These are phyloP conservation scores for Triangularia verruculosa DNA, from an alignment of 2,329 filamentous ascomycete genomes.

Conservation along the genomic window DNA sequence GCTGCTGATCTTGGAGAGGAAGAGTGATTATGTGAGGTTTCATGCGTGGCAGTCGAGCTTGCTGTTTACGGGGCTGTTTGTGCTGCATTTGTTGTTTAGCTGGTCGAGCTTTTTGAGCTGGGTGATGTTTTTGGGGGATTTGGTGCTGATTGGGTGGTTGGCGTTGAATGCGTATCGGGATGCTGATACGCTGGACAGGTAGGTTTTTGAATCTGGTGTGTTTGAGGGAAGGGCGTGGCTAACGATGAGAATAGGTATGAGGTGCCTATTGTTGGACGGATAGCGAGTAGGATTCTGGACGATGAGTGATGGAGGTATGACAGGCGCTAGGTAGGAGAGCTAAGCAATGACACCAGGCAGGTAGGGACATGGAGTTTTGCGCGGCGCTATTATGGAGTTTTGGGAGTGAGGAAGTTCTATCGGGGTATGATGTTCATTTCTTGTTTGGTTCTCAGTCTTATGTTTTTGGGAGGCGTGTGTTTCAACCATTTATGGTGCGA, in stretches of 20 bases:
- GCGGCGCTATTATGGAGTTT: background rate
- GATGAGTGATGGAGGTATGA: conserved; percentile 55
- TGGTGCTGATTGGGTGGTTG: conserved; percentile 73
- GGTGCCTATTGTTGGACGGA: conserved; percentile 77
- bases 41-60: conserved; percentile 94
- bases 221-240: conserved; percentile 15
- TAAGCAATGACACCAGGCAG: background rate
- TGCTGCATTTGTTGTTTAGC: conserved; percentile 80
- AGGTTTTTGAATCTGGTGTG: conserved; percentile 26
- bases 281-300: conserved; percentile 87
- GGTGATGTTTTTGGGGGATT: conserved; percentile 73
- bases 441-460: background rate
- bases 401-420: background rate
- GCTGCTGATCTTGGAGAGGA: conserved; percentile 81
- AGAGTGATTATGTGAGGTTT: conserved; percentile 96
- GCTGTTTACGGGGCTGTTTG: conserved; percentile 70
- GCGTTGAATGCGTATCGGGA: conserved; percentile 79
- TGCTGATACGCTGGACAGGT: conserved; percentile 65
- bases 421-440: background rate
- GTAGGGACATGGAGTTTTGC: background rate
- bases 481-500: background rate
- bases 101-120: conserved; percentile 84
- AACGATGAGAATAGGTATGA: conserved; percentile 60
- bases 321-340: background rate
- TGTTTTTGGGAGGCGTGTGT: background rate